phyloP scores from a whole-genome alignment of 2,329 filamentous ascomycete genomes.

The Nemania sp. region DNA sequence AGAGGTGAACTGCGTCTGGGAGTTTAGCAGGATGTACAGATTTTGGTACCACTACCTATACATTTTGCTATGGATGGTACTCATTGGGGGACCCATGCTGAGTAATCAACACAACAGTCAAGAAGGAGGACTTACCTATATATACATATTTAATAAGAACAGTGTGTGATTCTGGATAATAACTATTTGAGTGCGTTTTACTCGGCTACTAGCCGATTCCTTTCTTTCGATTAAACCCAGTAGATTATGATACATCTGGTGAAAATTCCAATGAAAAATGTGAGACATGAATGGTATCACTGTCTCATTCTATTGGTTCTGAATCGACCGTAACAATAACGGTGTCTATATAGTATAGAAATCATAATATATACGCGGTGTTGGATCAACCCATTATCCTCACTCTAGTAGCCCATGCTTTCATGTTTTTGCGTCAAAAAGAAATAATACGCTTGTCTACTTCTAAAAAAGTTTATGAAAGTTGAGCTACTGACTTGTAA shows the following conservation, averaged over 20 bases:
- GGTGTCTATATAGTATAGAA: neutral
- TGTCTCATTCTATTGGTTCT: neutral
- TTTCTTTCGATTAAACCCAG: too few relatives aligned
- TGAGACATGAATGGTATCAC: neutral
- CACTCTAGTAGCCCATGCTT: neutral
- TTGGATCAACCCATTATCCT: neutral
- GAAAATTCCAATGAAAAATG: too few relatives aligned
- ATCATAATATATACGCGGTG: neutral
- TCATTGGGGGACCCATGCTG: neutral
- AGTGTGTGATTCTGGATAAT: neutral
- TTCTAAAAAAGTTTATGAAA: neutral
- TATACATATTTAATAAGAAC: slow-evolving; percentile 20
- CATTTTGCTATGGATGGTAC: neutral
- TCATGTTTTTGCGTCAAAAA: neutral
- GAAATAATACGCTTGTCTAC: neutral
- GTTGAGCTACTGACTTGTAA: neutral
- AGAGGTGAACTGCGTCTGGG: slow-evolving; percentile 1
- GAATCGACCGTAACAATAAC: neutral
- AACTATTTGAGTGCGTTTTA: neutral
- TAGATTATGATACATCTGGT: too few relatives aligned
- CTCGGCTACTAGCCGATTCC: too few relatives aligned
- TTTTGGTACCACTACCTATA: neutral
- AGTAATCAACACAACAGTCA: neutral
- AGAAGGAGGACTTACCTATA: neutral
- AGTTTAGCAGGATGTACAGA: neutral